A percentile compares a stretch with the other conserved stretches of the same genome.
Conservation (phyloP, 2,329 filamentous ascomycete genomes). For the Ascochyta viciae-villosae region DNA sequence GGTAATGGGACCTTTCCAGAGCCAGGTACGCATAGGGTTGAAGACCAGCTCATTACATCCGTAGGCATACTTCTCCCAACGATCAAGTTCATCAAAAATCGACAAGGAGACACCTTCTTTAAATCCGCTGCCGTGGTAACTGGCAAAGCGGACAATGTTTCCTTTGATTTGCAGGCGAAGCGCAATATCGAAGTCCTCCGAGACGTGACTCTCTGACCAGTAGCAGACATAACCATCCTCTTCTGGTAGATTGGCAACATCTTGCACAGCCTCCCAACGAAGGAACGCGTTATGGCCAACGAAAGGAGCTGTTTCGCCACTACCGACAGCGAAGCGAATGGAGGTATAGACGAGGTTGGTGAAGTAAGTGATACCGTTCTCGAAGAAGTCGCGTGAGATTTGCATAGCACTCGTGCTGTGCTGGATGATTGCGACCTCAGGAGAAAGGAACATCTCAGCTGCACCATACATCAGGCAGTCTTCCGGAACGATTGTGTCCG, state of each 20-base stretch:
- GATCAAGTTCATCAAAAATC: conserved; percentile 73
- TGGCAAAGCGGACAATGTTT: conserved; percentile 70
- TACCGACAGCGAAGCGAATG: conserved; percentile 71
- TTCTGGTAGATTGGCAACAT: conserved; percentile 60
- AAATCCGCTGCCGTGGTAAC: conserved; percentile 71
- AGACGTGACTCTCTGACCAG: conserved; percentile 77
- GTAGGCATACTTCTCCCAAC: conserved; percentile 62
- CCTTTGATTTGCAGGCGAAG: conserved; percentile 72
- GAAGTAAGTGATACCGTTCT: conserved; percentile 77
- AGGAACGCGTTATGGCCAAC: conserved; percentile 78
- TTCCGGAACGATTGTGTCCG: conserved; percentile 76
- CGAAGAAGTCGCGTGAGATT: conserved; percentile 72
- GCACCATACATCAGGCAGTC: conserved; percentile 79
- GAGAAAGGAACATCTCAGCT: conserved; percentile 79
- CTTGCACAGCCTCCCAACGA: conserved; percentile 69
- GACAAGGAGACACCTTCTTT: conserved; percentile 75
- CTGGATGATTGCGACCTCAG: conserved; percentile 78
- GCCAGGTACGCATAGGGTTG: conserved; percentile 68
- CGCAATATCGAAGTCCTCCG: conserved; percentile 77
- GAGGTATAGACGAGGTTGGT: conserved; percentile 76
- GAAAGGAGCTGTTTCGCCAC: conserved; percentile 74
- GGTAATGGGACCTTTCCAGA: conserved; percentile 67
- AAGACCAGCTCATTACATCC: conserved; percentile 73
- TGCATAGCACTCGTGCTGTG: conserved; percentile 78
- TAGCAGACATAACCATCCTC: conserved; percentile 68